Evolutionary conservation across 2,329 filamentous ascomycete genomes (phyloP).

Genomic region (Chaetomium olivaceum): DNA sequence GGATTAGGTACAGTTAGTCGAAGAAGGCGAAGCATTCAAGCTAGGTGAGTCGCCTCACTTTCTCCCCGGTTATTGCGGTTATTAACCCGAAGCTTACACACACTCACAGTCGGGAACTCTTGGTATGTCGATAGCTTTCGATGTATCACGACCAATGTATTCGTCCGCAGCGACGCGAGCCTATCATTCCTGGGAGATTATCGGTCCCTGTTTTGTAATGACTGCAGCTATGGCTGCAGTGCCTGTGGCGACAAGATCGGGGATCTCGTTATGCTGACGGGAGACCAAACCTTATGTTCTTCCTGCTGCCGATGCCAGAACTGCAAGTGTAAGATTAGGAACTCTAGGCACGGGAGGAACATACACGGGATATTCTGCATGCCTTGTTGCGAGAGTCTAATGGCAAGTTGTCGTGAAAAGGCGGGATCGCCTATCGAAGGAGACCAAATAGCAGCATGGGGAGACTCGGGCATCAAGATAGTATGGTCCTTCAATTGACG

Average conservation of each 20-base stretch:
- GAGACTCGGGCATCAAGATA: no score
- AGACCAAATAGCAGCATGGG: no score
- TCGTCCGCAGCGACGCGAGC: conserved; percentile 97
- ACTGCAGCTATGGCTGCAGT: conserved; percentile 98
- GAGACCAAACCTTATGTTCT: conserved; percentile 95
- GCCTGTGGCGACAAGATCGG: conserved; percentile 98
- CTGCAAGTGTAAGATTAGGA: conserved; percentile 98
- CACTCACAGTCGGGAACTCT: conserved; percentile 81
- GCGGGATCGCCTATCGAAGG: no score
- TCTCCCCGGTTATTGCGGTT: background rate
- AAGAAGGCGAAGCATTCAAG: conserved; percentile 98
- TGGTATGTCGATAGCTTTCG: conserved; percentile 99
- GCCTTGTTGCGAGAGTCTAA: conserved; percentile 95
- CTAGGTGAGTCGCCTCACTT: conserved; percentile 62
- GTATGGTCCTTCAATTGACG: no score
- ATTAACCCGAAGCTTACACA: conserved; percentile 27
- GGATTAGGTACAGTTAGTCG: conserved; percentile 68
- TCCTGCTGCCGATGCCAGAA: conserved; percentile 97
- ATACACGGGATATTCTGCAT: conserved; percentile 99
- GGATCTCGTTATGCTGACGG: conserved; percentile 93
- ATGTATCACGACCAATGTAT: conserved; percentile 90
- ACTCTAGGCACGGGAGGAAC: conserved; percentile 92
- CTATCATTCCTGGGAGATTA: conserved; percentile 95
- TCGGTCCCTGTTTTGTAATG: conserved; percentile 98
- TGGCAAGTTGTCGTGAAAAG: no score